Base-by-base conservation (phyloP, 306 rosid genomes). In the Urtica urens region DNA sequence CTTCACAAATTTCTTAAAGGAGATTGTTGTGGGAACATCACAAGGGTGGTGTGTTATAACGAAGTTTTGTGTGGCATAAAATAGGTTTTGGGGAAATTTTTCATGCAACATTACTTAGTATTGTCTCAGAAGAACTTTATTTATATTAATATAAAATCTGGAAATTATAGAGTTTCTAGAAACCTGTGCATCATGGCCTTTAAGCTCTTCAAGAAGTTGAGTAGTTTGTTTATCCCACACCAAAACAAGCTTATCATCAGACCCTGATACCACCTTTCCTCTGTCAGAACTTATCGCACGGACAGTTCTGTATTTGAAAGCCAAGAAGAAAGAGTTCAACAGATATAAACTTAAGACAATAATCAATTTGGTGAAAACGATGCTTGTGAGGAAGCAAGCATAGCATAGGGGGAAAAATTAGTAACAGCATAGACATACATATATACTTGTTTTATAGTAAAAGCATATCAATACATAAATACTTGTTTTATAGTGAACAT, bases 191-290 rank as follows among this genome's bases (percentile, higher is more conserved):
- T 85, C 99, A 62, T 90, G 99, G 68, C 99, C 94, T 62, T 85
- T 90, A 64, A 90, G 83, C 82, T 85, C 99, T 69, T 90, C 99
- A 49, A 90, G 76, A 75, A 81, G 99, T 78, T 90, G 94, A 63
- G 92, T 77, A 34, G 95, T 85, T 76, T 81, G 95, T 66, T 90
- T 90, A 63, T 85, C 95, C 99, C 99, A 90, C 62, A 79, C 99
- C 62, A 90, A 55, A 68, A 90, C 80, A 37, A 92, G 70, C 31
- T 81, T 82, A 71, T 90, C 99, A 65, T 90, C 99, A 58, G 95
- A 90, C 64, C 99, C 99, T 31, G 95, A 85, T 48, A 85, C 99
- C 53, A 90, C 82, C 63, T 85, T 90, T 67, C 79, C 95, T 69
- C 85, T 68, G 49, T 90, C 99, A 55, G 95, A 90, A 69, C 82